These are phyloP conservation scores for Lodderomyces parapsilosis DNA, from an alignment of 1,139 yeast genomes.

Conservation along the genomic window DNA sequence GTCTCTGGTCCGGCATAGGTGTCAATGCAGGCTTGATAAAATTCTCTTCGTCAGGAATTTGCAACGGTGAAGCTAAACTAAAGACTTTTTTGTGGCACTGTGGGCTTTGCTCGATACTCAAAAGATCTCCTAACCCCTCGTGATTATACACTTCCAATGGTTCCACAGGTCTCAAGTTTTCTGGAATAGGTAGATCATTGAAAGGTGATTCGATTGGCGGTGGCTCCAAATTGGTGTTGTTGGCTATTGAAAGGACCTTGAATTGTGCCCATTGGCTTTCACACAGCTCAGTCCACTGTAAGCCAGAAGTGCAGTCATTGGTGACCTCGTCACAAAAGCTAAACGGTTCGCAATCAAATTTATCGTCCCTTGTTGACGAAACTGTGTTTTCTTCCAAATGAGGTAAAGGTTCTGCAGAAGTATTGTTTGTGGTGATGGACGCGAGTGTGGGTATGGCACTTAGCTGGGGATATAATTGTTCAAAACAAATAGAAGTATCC, in stretches of 20 bases:
- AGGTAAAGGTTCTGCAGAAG: not conserved
- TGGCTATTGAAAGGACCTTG: not conserved
- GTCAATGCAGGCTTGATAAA: not conserved
- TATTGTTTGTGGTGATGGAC: not conserved
- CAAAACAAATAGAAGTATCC: not conserved
- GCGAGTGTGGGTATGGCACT: not conserved
- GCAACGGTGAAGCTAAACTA: conserved; percentile 4
- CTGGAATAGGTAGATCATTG: not conserved
- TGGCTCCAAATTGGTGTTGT: not conserved
- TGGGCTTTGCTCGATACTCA: not conserved
- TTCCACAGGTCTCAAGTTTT: not conserved
- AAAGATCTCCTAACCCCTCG: not conserved
- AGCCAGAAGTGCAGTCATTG: not conserved
- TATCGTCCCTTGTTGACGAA: not conserved
- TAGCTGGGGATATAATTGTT: not conserved
- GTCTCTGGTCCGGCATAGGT: not conserved
- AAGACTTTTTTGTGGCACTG: not conserved
- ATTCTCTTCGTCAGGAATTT: conserved; percentile 1
- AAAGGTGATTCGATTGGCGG: not conserved
- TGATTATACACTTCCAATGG: not conserved
- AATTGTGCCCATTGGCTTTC: not conserved
- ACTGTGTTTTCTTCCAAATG: not conserved
- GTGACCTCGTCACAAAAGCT: not conserved
- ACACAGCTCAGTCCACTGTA: not conserved
- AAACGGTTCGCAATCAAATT: not conserved